These are phyloP conservation scores for Naganishia albida DNA, from an alignment of 1,284 basidiomycete species.

Conservation along the genomic window DNA sequence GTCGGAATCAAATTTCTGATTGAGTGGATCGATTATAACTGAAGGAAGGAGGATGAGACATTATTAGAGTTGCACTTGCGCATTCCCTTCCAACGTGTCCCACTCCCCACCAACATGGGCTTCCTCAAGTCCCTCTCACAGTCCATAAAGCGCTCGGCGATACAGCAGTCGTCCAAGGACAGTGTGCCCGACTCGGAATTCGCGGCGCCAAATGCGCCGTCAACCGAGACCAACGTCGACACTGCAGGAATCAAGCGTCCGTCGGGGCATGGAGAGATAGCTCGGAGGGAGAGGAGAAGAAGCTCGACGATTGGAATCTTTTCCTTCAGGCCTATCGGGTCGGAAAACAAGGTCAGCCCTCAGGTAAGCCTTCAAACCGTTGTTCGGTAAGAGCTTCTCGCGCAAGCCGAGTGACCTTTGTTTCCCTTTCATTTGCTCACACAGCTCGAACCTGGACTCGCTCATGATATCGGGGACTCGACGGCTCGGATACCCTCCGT, in stretches of 20 bases:
- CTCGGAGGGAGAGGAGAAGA: slow-evolving; percentile 11
- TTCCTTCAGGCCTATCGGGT: no score
- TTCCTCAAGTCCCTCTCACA: slow-evolving; percentile 25
- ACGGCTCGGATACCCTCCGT: no score
- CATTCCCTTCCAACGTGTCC: not conserved
- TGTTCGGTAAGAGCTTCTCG: no score
- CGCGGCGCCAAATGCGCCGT: not conserved
- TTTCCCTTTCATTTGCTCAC: no score
- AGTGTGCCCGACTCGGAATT: slow-evolving; percentile 4
- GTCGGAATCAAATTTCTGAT: not conserved
- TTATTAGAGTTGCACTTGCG: not conserved
- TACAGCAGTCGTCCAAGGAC: not conserved
- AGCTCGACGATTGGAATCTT: not conserved
- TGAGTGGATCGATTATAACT: not conserved
- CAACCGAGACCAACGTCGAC: not conserved
- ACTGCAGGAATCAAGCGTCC: slow-evolving; percentile 22
- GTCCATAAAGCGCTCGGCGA: slow-evolving; percentile 19
- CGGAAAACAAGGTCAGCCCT: not conserved
- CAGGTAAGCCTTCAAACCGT: not conserved
- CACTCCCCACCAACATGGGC: slow-evolving; percentile 1
- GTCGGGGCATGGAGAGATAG: slow-evolving; percentile 20
- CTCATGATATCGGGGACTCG: no score
- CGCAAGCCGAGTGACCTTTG: no score
- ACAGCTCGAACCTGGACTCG: no score
- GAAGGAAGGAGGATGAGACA: not conserved